These are phyloP conservation scores for Coemansia sp. DNA, from an alignment of 192 early-diverging fungal genomes.

Conservation along the genomic window DNA sequence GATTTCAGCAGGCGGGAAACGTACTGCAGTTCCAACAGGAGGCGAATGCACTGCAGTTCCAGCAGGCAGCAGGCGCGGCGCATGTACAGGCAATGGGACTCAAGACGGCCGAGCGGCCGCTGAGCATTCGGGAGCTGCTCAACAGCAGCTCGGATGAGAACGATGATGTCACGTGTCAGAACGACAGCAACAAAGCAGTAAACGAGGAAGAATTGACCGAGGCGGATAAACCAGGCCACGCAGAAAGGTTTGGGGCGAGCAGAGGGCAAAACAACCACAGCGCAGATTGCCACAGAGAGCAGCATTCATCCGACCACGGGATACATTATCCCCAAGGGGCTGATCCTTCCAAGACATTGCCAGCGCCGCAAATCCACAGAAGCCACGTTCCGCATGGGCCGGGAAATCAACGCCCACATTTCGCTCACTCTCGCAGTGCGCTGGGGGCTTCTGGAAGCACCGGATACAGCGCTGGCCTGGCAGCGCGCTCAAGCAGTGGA, in stretches of 20 bases:
- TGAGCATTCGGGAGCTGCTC: conserved; percentile 35
- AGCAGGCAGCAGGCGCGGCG: neutral
- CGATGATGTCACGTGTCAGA: neutral
- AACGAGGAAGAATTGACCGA: conserved; percentile 11
- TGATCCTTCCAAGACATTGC: conserved; percentile 3
- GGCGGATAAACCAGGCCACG: conserved; percentile 15
- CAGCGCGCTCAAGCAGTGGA: conserved; percentile 12
- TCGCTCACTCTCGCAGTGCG: conserved; percentile 6
- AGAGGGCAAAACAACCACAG: neutral
- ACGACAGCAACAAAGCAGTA: neutral
- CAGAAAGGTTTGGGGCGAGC: neutral
- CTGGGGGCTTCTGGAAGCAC: neutral
- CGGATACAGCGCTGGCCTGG: neutral
- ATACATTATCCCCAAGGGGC: neutral
- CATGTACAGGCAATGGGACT: neutral
- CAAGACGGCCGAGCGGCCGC: conserved; percentile 5
- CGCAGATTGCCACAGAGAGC: neutral
- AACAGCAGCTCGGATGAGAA: conserved; percentile 20
- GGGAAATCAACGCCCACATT: conserved; percentile 1
- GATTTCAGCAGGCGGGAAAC: too few relatives aligned
- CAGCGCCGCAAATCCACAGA: conserved; percentile 4
- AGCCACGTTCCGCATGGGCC: neutral
- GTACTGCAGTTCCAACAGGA: too few relatives aligned
- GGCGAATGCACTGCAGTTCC: neutral
- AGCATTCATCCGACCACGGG: conserved; percentile 1